A percentile compares a stretch with the other conserved stretches of the same genome.
phyloP scores from a whole-genome alignment of 2,329 filamentous ascomycete genomes.

The Paecilomyces niveus region DNA sequence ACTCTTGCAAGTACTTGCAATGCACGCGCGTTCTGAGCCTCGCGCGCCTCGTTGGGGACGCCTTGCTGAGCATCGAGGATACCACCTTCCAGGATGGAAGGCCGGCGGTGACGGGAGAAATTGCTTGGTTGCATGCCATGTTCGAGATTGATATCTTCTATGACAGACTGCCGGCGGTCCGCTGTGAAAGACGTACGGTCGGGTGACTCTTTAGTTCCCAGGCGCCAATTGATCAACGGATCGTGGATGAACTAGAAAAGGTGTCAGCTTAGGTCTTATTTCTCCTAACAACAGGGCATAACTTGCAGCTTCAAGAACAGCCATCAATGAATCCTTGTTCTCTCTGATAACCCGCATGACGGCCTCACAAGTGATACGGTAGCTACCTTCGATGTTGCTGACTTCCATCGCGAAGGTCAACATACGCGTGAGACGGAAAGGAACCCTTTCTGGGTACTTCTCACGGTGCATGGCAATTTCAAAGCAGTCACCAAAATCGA shows the following conservation, averaged over 20 bases:
- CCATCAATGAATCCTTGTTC: slow-evolving; percentile 98
- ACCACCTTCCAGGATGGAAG: slow-evolving; percentile 60
- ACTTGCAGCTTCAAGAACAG: slow-evolving; percentile 91
- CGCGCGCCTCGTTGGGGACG: slow-evolving; percentile 43
- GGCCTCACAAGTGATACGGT: slow-evolving; percentile 95
- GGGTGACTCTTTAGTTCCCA: slow-evolving; percentile 58
- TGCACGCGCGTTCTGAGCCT: slow-evolving; percentile 88
- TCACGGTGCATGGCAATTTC: slow-evolving; percentile 99
- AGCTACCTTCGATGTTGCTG: slow-evolving; percentile 98
- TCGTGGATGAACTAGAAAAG: slow-evolving; percentile 84
- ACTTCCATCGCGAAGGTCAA: slow-evolving; percentile 99
- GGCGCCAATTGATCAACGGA: slow-evolving; percentile 94
- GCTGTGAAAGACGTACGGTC: slow-evolving; percentile 53
- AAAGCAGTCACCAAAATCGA: slow-evolving; percentile 99
- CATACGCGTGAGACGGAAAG: slow-evolving; percentile 97
- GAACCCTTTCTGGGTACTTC: slow-evolving; percentile 95
- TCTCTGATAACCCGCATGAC: slow-evolving; percentile 95
- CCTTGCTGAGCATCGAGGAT: slow-evolving; percentile 37
- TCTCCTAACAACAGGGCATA: neutral
- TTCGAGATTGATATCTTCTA: slow-evolving; percentile 42
- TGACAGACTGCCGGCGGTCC: slow-evolving; percentile 54
- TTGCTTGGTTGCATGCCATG: slow-evolving; percentile 56
- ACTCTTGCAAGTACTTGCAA: slow-evolving; percentile 87
- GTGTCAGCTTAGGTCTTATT: slow-evolving; percentile 13
- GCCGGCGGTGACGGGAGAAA: slow-evolving; percentile 57